A percentile compares a stretch with the other conserved stretches of the same genome.
phyloP scores from a whole-genome alignment of 2,329 filamentous ascomycete species.

The Colletotrichum karsti region DNA sequence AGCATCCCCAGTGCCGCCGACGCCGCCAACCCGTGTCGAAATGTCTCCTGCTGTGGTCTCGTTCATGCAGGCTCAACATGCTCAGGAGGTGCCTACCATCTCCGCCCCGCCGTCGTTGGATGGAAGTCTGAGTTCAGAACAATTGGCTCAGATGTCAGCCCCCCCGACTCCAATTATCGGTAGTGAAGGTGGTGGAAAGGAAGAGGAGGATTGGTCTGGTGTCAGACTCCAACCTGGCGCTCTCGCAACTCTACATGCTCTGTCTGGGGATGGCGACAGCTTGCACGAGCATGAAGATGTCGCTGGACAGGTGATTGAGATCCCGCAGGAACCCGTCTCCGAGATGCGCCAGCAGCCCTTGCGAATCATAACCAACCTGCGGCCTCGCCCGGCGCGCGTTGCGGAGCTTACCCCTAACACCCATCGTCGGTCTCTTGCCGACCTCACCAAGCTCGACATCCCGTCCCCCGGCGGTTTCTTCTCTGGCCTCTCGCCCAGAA shows the following conservation, averaged over 20 bases:
- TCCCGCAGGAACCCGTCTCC: slow-evolving; percentile 51
- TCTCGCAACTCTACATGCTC: slow-evolving; percentile 80
- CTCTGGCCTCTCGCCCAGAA: slow-evolving; percentile 78
- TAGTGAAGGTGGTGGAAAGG: slow-evolving; percentile 59
- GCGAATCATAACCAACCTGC: slow-evolving; percentile 56
- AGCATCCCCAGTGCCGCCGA: slow-evolving; percentile 67
- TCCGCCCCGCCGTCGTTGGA: slow-evolving; percentile 90
- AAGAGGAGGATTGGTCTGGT: slow-evolving; percentile 74
- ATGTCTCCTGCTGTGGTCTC: slow-evolving; percentile 81
- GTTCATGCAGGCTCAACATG: slow-evolving; percentile 71
- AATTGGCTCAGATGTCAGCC: slow-evolving; percentile 83
- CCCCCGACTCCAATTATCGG: slow-evolving; percentile 83
- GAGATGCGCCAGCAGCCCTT: slow-evolving; percentile 63
- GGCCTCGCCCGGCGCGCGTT: slow-evolving; percentile 35
- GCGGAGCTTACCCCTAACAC: slow-evolving; percentile 46
- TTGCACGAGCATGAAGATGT: slow-evolving; percentile 69
- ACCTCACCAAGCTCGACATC: slow-evolving; percentile 84
- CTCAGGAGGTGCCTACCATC: slow-evolving; percentile 74
- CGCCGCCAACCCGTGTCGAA: slow-evolving; percentile 73
- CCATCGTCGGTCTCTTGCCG: slow-evolving; percentile 70
- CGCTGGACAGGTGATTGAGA: slow-evolving; percentile 56
- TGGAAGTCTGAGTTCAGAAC: slow-evolving; percentile 88
- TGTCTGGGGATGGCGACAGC: slow-evolving; percentile 63
- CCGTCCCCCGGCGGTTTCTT: slow-evolving; percentile 95
- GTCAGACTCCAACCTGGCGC: slow-evolving; percentile 82